Evolutionary conservation across 139 green algal genomes (phyloP), one percentile per base, ranked within the genome.

Genomic region (Deuterostichococcus epilithicus): DNA sequence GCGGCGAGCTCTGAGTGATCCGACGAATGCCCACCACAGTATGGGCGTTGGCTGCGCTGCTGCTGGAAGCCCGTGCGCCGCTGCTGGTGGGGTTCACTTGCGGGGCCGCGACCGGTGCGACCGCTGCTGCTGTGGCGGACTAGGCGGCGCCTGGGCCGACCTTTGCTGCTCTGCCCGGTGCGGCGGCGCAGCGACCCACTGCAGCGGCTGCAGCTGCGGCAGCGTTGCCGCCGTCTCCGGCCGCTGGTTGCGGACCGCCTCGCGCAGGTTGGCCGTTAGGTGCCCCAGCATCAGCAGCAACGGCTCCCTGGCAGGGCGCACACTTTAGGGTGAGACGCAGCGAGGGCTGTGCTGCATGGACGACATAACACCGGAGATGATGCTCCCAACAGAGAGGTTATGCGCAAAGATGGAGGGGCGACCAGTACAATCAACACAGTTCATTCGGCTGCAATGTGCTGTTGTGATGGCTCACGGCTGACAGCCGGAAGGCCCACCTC

Each of bases 231-330:
- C 52, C 28, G 52, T n/a, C 45, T 60, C 63, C 28, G 32, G n/a
- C 15, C 37, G 63, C 63, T 69, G 63, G 15, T 35, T 69, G 3
- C 30, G 36, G 28, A 69, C 30, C 28, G 63, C 25, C n/a, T 69
- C 36, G 34, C 34, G 34, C 35, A 73, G 68, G 22, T 73, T 47
- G 35, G 23, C 33, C 18, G 72, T 76, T 45, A 76, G 45, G n/a
- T 76, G 30, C 22, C 37, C 32, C 45, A 76, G 65, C 72, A 76
- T 76, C 45, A 58, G n/a, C 30, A 44, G 30, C 72, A 76, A 32
- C 33, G 45, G 22, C 30, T 68, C 45, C 72, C 72, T 76, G 72
- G 68, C 70, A 75, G 25, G 32, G 28, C 3, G 70, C 25, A 22
- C 8, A 22, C 68, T 34, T 73, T 23, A 5, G 13, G 13, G 18